Percentiles rank a stretch among this genome's conserved stretches.
Conservation (phyloP, 441 rosid species). For the Aleurites moluccanus region DNA sequence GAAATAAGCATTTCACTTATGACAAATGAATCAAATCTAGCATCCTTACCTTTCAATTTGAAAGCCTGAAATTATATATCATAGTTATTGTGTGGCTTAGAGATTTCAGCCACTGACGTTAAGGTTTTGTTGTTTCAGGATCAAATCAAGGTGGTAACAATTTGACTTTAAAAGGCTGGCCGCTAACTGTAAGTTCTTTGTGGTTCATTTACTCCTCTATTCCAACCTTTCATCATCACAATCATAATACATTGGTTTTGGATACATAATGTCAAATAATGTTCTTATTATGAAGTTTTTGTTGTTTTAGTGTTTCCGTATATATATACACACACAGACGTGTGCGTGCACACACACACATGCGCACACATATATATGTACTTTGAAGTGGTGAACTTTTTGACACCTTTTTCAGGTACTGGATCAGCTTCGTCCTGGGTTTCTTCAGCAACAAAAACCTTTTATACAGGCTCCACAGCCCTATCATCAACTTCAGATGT, state of each 20-base stretch:
- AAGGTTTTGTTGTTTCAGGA: constrained; percentile 48
- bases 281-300: background rate
- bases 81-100: constrained; percentile 1
- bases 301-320: background rate
- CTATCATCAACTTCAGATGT: constrained; percentile 73
- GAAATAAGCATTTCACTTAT: constrained; percentile 5
- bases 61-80: background rate
- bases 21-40: background rate
- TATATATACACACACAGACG: too few species aligned
- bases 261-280: too few species aligned
- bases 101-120: constrained; percentile 16
- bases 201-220: constrained; percentile 4
- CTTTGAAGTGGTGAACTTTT: constrained; percentile 16
- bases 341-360: too few species aligned
- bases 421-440: constrained; percentile 67
- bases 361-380: too few species aligned
- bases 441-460: constrained; percentile 72
- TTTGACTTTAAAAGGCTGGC: constrained; percentile 95
- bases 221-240: background rate
- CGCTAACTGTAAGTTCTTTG: constrained; percentile 67
- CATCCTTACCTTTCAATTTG: constrained; percentile 2
- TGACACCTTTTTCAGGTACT: constrained; percentile 49
- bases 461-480: constrained; percentile 78
- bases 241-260: background rate
- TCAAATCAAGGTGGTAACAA: constrained; percentile 82